phyloP scores from a whole-genome alignment of 2,329 filamentous ascomycete genomes.

The Colletotrichum sp. region DNA sequence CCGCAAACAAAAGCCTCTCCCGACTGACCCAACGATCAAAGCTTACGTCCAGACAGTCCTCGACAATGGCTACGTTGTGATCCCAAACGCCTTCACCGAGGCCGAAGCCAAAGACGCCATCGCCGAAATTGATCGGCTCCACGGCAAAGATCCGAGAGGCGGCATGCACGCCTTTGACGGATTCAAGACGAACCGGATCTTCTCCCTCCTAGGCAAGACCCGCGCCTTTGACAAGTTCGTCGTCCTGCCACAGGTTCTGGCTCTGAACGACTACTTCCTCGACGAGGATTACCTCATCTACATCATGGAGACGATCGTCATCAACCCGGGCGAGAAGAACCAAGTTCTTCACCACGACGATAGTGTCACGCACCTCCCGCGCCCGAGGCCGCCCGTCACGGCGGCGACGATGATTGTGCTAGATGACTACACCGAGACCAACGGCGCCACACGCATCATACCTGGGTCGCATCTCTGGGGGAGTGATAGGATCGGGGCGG shows the following conservation, averaged over 20 bases:
- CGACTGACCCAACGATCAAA: not conserved
- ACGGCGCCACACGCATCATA: conserved; percentile 39
- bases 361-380: conserved; percentile 31
- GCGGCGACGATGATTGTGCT: conserved; percentile 34
- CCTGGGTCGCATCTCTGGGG: conserved; percentile 40
- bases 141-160: conserved; percentile 19
- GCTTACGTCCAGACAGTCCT: conserved; percentile 19
- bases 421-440: conserved; percentile 34
- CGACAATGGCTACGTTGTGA: conserved; percentile 38
- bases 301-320: conserved; percentile 41
- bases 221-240: conserved; percentile 42
- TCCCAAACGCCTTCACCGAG: conserved; percentile 31
- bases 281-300: conserved; percentile 40
- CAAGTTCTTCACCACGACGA: conserved; percentile 41
- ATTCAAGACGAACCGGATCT: conserved; percentile 39
- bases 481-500: conserved; percentile 24
- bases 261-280: conserved; percentile 44
- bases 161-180: conserved; percentile 43
- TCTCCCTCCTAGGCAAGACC: conserved; percentile 43
- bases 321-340: conserved; percentile 38
- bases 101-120: not conserved
- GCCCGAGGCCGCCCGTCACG: conserved; percentile 37
- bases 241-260: conserved; percentile 36
- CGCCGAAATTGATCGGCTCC: not conserved
- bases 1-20: not conserved